Evolutionary conservation across 129 eudicot species (phyloP).

Genomic region (Arctium minus): DNA sequence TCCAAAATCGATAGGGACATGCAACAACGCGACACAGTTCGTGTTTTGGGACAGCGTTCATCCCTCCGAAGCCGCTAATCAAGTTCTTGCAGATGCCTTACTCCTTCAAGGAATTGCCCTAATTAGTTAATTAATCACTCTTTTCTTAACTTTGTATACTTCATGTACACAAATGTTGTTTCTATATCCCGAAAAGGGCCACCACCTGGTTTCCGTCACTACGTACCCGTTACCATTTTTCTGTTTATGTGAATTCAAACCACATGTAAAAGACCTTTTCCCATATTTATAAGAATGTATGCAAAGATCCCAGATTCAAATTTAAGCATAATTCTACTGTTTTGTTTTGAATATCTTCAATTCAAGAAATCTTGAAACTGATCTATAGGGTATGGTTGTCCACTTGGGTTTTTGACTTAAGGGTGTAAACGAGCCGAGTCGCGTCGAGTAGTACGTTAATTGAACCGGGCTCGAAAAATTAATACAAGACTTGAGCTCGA

Average conservation of each 20-base stretch:
- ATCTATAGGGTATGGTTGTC: neutral
- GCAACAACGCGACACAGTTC: constrained; percentile 66
- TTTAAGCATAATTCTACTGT: neutral
- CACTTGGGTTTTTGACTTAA: no score
- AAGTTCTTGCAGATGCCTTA: constrained; percentile 68
- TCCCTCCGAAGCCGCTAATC: constrained; percentile 90
- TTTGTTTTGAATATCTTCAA: neutral
- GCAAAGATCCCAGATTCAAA: neutral
- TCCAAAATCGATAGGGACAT: constrained; percentile 78
- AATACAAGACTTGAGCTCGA: no score
- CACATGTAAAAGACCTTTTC: constrained; percentile 21
- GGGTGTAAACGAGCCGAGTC: no score
- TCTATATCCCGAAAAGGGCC: constrained; percentile 4
- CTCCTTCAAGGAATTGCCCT: constrained; percentile 67
- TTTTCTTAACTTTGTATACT: constrained; percentile 29
- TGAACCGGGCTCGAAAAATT: no score
- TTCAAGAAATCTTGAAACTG: neutral
- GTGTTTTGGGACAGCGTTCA: constrained; percentile 99
- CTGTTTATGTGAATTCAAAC: constrained; percentile 9
- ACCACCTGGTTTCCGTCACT: constrained; percentile 3
- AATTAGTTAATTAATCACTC: constrained; percentile 34
- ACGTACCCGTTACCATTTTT: constrained; percentile 4
- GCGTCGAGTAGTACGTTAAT: no score
- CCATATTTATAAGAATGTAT: constrained; percentile 2
- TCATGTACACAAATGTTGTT: constrained; percentile 31